Evolutionary conservation across 306 rosid genomes (phyloP), one percentile per base, ranked within the genome.

Genomic region (Begonia fuchsioides): DNA sequence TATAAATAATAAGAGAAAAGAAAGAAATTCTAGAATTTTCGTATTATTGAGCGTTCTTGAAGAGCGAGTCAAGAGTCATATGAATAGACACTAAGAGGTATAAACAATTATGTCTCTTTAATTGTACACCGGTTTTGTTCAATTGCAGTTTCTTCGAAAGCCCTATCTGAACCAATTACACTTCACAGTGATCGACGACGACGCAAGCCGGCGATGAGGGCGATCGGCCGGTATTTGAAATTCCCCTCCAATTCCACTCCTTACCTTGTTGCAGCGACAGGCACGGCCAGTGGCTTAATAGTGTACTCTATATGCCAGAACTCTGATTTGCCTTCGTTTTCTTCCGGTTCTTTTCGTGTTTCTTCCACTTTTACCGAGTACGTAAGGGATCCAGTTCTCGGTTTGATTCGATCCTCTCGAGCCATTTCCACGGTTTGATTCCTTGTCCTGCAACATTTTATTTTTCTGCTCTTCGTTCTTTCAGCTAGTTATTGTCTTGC

Each of bases 371-470:
- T 53, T 13, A 54, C 58, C 13, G 75, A 70, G 15, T 51, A 49
- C 32, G 17, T 76, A 10, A 44, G 66, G 44, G 32, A 62, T 1
- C 69, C 67, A 12, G 41, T 75, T 53, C 62, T 66, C 35, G n/a
- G n/a, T n/a, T n/a, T 78, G 63, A 17, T 65, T 13, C 96, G 96
- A 63, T 78, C 88, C 47, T 61, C 79, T 47, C 86, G 93, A 39
- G 93, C 96, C 32, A 65, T 78, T 75, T 65, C 76, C 54, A 19
- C 81, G 1, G 96, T 72, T 59, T 44, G 69, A 69, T 44, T 55
- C 59, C 60, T 43, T 50, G 20, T 50, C 44, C 16, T 1, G 19
- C 45, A 48, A 3, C 10, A 51, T 17, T 14, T n/a, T 20, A 1
- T 20, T 35, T 13, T n/a, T 7, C 2, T n/a, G 26, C 44, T 17